phyloP scores from a whole-genome alignment of 306 rosid species.

The Abrus precatorius region DNA sequence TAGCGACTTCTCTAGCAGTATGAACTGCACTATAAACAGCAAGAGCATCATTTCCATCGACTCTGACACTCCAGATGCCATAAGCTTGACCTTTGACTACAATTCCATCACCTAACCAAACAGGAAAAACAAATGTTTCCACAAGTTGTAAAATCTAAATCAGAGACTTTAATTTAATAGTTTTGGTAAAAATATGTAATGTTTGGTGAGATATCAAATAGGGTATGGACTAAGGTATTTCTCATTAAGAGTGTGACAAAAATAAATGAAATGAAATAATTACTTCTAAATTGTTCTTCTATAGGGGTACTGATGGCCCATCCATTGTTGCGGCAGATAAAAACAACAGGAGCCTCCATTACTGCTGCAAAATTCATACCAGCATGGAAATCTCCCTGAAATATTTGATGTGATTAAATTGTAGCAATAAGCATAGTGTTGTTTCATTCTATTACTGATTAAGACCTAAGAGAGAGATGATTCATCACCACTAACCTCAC shows the following conservation, averaged over 20 bases:
- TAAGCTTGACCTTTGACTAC: constrained; percentile 79
- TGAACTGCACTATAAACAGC: constrained; percentile 73
- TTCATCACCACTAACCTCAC: constrained; percentile 62
- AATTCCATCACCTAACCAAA: constrained; percentile 75
- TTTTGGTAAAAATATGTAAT: not conserved
- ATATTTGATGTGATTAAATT: constrained; percentile 26
- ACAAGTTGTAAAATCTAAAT: not conserved
- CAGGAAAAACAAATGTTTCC: constrained; percentile 12
- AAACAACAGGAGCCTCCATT: constrained; percentile 65
- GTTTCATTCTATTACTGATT: constrained; percentile 1
- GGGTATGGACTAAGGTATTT: not conserved
- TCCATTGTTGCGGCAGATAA: constrained; percentile 68
- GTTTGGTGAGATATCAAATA: not conserved
- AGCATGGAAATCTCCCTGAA: constrained; percentile 79
- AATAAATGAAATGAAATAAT: not conserved
- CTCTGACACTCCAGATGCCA: constrained; percentile 71
- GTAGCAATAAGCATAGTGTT: not conserved
- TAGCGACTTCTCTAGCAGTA: constrained; percentile 69
- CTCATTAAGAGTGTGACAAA: not conserved
- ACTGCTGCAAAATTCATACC: constrained; percentile 73
- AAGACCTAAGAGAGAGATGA: not conserved
- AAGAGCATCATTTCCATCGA: constrained; percentile 83
- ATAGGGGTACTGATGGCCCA: constrained; percentile 74
- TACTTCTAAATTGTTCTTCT: constrained; percentile 73
- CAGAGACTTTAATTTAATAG: constrained; percentile 7